Evolutionary conservation across 1,284 basidiomycete genomes (phyloP), one percentile per base, ranked within the genome.

Genomic region (Vanrija sp.): DNA sequence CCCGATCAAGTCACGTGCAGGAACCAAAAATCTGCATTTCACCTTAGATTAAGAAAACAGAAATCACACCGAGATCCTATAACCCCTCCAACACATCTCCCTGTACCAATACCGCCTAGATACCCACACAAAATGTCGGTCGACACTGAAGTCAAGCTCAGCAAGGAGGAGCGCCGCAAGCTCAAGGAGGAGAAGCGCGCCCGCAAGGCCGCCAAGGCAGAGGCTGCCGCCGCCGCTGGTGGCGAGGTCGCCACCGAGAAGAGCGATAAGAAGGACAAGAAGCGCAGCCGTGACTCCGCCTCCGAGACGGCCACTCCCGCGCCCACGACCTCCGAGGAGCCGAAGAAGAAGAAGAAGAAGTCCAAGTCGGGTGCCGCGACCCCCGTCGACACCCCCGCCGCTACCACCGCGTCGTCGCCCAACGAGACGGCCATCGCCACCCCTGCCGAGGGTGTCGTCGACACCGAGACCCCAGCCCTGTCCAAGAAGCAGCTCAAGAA

Each of bases 401-500:
- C 25, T 7, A 55, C 54, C 7, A 25, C 28, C n/a, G 38, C 54
- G n/a, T 51, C 60, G 18, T 49, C 60, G 6, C 57, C 62, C 6
- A 50, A 55, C 54, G 58, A 58, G 42, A 65, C 62, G 12, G 55
- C 58, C 5, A 34, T 60, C 51, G 52, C 60, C 21, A 53, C 64
- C 1, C 47, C 66, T 8, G 55, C 58, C 43, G 60, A 58, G 42
- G 55, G 54, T 16, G 58, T 53, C 1, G 45, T 39, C 15, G 43
- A 25, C 15, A 44, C 46, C 16, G 49, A 50, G 7, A 34, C 62
- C 5, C 57, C 58, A 5, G 47, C 52, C n/a, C 50, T 68, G 38
- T 67, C 64, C 46, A 71, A 72, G 59, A 73, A 75, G 61, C 68
- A 77, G 65, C 67, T 66, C 52, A 73, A 74, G 63, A 75, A 75